Conservation (phyloP, 2,329 filamentous ascomycete species). For the Aspergillus sp. region DNA sequence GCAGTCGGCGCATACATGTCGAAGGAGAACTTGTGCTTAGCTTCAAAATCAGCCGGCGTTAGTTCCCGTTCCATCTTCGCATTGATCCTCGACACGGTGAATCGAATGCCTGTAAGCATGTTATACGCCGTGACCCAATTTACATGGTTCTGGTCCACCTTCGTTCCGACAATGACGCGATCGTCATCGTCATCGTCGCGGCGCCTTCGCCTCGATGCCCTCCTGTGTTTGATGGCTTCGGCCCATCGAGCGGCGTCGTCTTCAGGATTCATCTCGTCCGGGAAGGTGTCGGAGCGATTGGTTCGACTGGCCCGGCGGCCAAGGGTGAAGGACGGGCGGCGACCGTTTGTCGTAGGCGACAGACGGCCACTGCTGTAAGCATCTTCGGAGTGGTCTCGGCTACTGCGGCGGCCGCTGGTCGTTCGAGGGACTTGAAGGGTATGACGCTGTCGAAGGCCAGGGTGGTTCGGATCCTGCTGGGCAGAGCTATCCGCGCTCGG, state of each 20-base stretch:
- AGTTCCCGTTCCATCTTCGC: slow-evolving; percentile 91
- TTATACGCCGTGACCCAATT: slow-evolving; percentile 99
- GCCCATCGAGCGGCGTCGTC: slow-evolving; percentile 91
- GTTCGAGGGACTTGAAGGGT: slow-evolving; percentile 82
- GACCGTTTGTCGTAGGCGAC: slow-evolving; percentile 66
- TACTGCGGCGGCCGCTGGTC: slow-evolving; percentile 56
- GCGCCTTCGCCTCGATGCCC: slow-evolving; percentile 79
- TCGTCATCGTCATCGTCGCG: slow-evolving; percentile 91
- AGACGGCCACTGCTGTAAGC: slow-evolving; percentile 72
- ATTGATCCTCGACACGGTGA: slow-evolving; percentile 93
- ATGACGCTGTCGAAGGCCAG: slow-evolving; percentile 74
- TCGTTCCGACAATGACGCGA: slow-evolving; percentile 86
- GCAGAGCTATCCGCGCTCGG: slow-evolving; percentile 53
- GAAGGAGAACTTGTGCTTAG: slow-evolving; percentile 97
- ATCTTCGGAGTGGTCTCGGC: slow-evolving; percentile 69
- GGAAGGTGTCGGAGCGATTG: slow-evolving; percentile 76
- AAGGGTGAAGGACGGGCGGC: slow-evolving; percentile 80
- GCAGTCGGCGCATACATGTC: slow-evolving; percentile 69
- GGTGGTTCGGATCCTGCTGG: slow-evolving; percentile 55
- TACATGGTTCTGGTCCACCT: slow-evolving; percentile 94
- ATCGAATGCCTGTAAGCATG: slow-evolving; percentile 98
- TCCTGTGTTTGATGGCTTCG: slow-evolving; percentile 86
- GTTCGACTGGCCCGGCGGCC: slow-evolving; percentile 79
- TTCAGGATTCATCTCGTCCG: slow-evolving; percentile 81
- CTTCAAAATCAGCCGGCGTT: slow-evolving; percentile 87